These are phyloP conservation scores for Trichosporon inkin DNA, from an alignment of 1,284 basidiomycete species.

Conservation along the genomic window DNA sequence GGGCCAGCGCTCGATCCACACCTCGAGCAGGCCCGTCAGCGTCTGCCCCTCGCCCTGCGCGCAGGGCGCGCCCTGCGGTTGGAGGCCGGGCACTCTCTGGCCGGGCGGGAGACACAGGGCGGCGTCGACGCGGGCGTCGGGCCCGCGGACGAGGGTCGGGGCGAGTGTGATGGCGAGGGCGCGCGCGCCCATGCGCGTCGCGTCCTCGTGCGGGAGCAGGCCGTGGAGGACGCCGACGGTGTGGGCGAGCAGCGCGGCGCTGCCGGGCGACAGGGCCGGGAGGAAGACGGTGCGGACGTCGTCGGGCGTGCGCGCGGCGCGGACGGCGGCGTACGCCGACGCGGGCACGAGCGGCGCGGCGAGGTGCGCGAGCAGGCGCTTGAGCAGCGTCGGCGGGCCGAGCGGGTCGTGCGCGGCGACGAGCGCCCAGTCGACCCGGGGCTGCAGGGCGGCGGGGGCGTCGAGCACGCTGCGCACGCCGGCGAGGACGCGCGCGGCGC, in stretches of 20 bases:
- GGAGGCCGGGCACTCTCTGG: slow-evolving; percentile 15
- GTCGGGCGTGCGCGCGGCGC: not conserved
- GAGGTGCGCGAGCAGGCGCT: slow-evolving; percentile 7
- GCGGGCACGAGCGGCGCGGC: slow-evolving; percentile 23
- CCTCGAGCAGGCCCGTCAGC: slow-evolving; percentile 37
- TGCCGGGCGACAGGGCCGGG: slow-evolving; percentile 16
- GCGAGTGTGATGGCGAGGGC: slow-evolving; percentile 38
- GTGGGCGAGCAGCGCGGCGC: slow-evolving; percentile 22
- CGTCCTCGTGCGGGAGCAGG: slow-evolving; percentile 23
- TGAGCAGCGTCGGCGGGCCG: slow-evolving; percentile 28
- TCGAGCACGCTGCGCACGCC: slow-evolving; percentile 27
- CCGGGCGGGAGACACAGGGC: slow-evolving; percentile 35
- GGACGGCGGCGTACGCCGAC: slow-evolving; percentile 25
- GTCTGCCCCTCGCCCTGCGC: slow-evolving; percentile 8
- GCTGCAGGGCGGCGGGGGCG: slow-evolving; percentile 29
- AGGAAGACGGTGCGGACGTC: slow-evolving; percentile 18
- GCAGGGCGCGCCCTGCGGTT: no score
- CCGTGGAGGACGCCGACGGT: slow-evolving; percentile 27
- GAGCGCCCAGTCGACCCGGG: slow-evolving; percentile 33
- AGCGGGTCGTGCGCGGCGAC: slow-evolving; percentile 36
- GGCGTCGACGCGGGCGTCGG: slow-evolving; percentile 38
- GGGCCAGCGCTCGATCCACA: slow-evolving; percentile 31
- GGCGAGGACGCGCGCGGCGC: slow-evolving; percentile 22
- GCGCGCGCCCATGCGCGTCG: slow-evolving; percentile 34
- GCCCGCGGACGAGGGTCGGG: slow-evolving; percentile 35